Percentiles rank a stretch among this genome's conserved stretches.
Conservation (phyloP, 2,329 filamentous ascomycete genomes). For the Aspergillus quadrilineatus region DNA sequence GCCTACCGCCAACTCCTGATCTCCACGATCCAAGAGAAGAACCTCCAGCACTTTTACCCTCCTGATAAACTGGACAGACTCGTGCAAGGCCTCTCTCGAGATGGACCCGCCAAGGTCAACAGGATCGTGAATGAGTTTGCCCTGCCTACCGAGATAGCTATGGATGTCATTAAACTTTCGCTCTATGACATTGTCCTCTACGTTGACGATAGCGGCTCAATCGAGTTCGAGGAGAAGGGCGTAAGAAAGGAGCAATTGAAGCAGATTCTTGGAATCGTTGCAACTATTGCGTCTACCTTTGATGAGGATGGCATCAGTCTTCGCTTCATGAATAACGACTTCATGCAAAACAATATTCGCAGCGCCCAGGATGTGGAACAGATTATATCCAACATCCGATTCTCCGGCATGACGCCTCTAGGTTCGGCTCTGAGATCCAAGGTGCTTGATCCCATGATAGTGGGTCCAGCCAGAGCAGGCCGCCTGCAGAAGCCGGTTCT, state of each 20-base stretch:
- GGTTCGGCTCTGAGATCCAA: conserved; percentile 63
- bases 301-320: conserved; percentile 67
- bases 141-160: conserved; percentile 60
- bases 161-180: conserved; percentile 62
- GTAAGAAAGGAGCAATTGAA: conserved; percentile 66
- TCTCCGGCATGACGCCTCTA: conserved; percentile 67
- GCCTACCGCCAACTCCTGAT: conserved; percentile 59
- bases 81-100: conserved; percentile 32
- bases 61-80: conserved; percentile 47
- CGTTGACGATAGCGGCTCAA: conserved; percentile 68
- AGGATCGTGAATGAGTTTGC: conserved; percentile 58
- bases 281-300: conserved; percentile 66
- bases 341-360: conserved; percentile 55
- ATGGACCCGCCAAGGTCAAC: conserved; percentile 49
- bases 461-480: conserved; percentile 52
- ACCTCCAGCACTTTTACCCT: conserved; percentile 59
- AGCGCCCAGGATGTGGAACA: conserved; percentile 58
- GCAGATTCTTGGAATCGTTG: conserved; percentile 62
- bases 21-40: conserved; percentile 59
- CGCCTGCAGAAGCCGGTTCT: conserved; percentile 63
- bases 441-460: conserved; percentile 61
- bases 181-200: conserved; percentile 64
- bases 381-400: conserved; percentile 59
- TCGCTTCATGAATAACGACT: conserved; percentile 67
- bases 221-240: conserved; percentile 67